Evolutionary conservation across 2,329 filamentous ascomycete species (phyloP).

Genomic region (Verticillium zaregamsianum): DNA sequence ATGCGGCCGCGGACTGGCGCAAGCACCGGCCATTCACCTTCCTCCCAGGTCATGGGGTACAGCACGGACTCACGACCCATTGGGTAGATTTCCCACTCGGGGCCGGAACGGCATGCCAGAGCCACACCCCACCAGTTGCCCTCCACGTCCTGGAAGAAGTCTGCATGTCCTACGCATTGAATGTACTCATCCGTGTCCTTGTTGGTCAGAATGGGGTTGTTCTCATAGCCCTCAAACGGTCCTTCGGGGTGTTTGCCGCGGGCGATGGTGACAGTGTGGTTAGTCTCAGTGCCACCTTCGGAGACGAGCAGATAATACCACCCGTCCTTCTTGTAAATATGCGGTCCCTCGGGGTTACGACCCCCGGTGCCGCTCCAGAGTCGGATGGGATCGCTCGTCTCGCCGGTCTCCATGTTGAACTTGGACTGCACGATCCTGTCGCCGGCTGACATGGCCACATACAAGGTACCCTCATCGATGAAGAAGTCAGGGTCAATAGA

Average conservation of each 20-base stretch:
- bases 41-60: slow-evolving; percentile 31
- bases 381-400: slow-evolving; percentile 28
- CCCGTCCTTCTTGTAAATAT: slow-evolving; percentile 45
- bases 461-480: slow-evolving; percentile 49
- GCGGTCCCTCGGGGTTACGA: slow-evolving; percentile 45
- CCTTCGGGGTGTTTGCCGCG: slow-evolving; percentile 35
- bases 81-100: slow-evolving; percentile 31
- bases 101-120: slow-evolving; percentile 34
- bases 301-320: slow-evolving; percentile 51
- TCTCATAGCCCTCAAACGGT: slow-evolving; percentile 36
- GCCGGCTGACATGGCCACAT: slow-evolving; percentile 36
- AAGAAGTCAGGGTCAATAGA: slow-evolving; percentile 41
- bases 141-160: slow-evolving; percentile 46
- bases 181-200: slow-evolving; percentile 38
- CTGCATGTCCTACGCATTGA: slow-evolving; percentile 53
- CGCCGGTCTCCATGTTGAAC: slow-evolving; percentile 34
- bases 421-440: slow-evolving; percentile 30
- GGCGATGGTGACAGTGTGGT: slow-evolving; percentile 45
- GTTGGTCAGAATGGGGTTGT: slow-evolving; percentile 43
- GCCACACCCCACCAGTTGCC: slow-evolving; percentile 38
- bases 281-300: slow-evolving; percentile 45
- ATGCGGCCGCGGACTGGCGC: slow-evolving; percentile 19
- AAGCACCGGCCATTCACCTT: slow-evolving; percentile 27
- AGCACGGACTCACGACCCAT: slow-evolving; percentile 40
- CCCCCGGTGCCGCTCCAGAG: slow-evolving; percentile 46